phyloP scores from a whole-genome alignment of 495 filamentous ascomycete species.

The Penicillium longicatenatum region DNA sequence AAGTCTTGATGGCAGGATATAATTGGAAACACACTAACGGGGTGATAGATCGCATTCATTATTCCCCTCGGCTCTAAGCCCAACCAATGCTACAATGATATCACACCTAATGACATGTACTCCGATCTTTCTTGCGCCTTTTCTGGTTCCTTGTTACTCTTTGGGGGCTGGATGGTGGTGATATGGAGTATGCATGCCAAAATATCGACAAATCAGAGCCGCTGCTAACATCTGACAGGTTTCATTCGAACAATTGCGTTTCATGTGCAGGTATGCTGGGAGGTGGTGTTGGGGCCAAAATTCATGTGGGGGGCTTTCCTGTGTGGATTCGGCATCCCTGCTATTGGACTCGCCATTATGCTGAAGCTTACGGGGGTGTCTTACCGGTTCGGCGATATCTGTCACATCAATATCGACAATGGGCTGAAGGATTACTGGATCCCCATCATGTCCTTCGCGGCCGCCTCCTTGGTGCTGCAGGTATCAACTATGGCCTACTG shows the following conservation, averaged over 20 bases:
- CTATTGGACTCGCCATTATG: constrained; percentile 68
- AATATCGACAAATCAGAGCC: neutral
- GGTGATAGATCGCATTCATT: constrained; percentile 66
- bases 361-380: constrained; percentile 89
- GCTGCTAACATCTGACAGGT: constrained; percentile 8
- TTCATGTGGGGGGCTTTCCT: constrained; percentile 88
- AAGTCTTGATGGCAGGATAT: constrained; percentile 33
- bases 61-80: constrained; percentile 82
- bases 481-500: constrained; percentile 86
- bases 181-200: constrained; percentile 61
- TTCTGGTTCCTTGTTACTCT: constrained; percentile 80
- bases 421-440: constrained; percentile 87
- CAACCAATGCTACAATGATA: constrained; percentile 80
- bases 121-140: constrained; percentile 79
- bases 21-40: constrained; percentile 8
- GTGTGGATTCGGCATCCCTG: constrained; percentile 81
- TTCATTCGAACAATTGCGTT: constrained; percentile 90
- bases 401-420: constrained; percentile 86
- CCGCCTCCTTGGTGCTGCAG: constrained; percentile 79
- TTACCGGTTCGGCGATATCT: constrained; percentile 86
- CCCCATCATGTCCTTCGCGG: constrained; percentile 78
- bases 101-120: constrained; percentile 94
- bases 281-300: constrained; percentile 79
- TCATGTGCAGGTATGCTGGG: constrained; percentile 98
- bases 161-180: constrained; percentile 79